phyloP scores from a whole-genome alignment of 2,329 filamentous ascomycete species.

The Botrytis aclada region DNA sequence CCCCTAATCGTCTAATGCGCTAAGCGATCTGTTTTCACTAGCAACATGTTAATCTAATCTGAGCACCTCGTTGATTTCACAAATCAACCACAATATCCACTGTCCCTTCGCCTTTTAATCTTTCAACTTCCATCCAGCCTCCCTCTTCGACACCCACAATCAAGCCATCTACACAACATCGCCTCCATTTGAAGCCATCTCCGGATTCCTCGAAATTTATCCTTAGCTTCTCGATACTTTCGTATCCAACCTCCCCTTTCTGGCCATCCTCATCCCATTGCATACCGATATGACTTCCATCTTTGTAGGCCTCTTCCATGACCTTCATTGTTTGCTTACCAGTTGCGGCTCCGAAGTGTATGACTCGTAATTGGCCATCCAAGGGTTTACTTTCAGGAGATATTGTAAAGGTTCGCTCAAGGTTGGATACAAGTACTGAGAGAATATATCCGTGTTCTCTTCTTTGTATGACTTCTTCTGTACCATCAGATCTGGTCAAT shows the following conservation, averaged over 20 bases:
- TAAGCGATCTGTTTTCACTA: background rate
- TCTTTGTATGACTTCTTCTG: constrained; percentile 38
- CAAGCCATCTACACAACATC: constrained; percentile 88
- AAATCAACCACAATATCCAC: constrained; percentile 32
- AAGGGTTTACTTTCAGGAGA: constrained; percentile 70
- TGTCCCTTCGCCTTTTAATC: constrained; percentile 40
- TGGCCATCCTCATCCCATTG: constrained; percentile 15
- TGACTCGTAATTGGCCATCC: constrained; percentile 66
- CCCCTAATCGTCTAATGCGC: background rate
- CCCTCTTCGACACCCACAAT: constrained; percentile 71
- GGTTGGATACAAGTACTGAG: constrained; percentile 70
- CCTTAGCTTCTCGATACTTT: constrained; percentile 62
- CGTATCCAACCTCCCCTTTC: constrained; percentile 62
- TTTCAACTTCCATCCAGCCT: constrained; percentile 67
- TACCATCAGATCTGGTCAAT: constrained; percentile 29
- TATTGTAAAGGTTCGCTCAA: constrained; percentile 80
- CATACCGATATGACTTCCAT: constrained; percentile 54
- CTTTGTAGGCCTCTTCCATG: constrained; percentile 64
- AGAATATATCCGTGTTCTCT: constrained; percentile 72
- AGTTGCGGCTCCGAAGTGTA: constrained; percentile 69
- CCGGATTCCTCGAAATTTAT: constrained; percentile 70
- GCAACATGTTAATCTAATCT: background rate
- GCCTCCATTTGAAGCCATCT: constrained; percentile 67
- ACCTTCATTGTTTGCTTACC: constrained; percentile 70
- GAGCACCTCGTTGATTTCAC: background rate